phyloP scores from a whole-genome alignment of 202 grass and related monocot species.

The Carex arenaria region DNA sequence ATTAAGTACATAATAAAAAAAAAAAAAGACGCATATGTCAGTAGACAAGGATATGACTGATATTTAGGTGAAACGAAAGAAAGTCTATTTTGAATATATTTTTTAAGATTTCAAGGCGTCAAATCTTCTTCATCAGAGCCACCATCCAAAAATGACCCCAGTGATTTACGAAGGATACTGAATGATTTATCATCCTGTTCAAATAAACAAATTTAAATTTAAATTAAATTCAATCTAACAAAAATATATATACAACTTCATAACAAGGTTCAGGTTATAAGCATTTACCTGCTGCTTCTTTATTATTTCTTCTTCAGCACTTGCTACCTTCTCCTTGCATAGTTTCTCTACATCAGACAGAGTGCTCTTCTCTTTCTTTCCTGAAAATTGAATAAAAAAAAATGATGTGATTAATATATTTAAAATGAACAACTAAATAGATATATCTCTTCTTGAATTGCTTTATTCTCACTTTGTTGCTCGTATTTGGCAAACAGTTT shows the following conservation, averaged over 20 bases:
- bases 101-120: neutral
- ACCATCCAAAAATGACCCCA: slow-evolving; percentile 70
- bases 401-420: neutral
- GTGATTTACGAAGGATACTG: slow-evolving; percentile 76
- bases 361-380: slow-evolving; percentile 77
- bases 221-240: no score
- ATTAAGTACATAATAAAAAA: neutral
- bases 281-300: slow-evolving; percentile 70
- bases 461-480: slow-evolving; percentile 54
- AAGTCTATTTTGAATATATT: neutral
- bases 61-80: neutral
- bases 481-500: slow-evolving; percentile 71
- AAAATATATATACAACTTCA: no score
- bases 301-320: slow-evolving; percentile 74
- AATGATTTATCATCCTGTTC: slow-evolving; percentile 84
- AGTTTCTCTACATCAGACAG: slow-evolving; percentile 73
- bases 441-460: neutral
- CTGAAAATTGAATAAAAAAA: slow-evolving; percentile 27
- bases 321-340: slow-evolving; percentile 57
- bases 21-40: neutral
- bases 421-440: neutral
- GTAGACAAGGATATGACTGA: neutral
- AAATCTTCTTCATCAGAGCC: slow-evolving; percentile 48
- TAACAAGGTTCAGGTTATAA: neutral
- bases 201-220: neutral